Base-by-base conservation (phyloP, 202 grass and related monocot species). In the Musa balbisiana region DNA sequence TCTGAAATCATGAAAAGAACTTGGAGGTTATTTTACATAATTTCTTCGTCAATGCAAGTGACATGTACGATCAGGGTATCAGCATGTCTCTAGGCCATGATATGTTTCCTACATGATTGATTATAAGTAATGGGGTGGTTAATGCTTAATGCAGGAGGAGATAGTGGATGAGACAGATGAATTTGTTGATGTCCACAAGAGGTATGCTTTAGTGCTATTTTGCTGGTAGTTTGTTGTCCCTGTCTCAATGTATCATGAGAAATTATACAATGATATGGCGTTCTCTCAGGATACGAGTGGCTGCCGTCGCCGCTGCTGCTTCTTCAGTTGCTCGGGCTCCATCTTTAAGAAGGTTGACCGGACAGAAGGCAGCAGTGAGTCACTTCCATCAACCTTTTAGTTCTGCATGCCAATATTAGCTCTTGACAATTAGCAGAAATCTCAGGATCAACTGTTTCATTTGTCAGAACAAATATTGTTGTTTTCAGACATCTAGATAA, bases 101-200 rank as follows among this genome's bases (percentile, higher is more conserved):
- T 3, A 10, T 74, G 25, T 74, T 60, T 26, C 49, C 43, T 64
- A 62, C 62, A 73, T 17, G 24, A 77, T 70, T 53, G 76, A 33
- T 81, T 58, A 13, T 12, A 52, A 70, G 16, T 51, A 51, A 20
- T 51, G 43, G 43, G 43, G 2, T 21, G 9, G 0, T 67, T 26
- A 43, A 43, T 27, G 11, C 3, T 70, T 81, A 68, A 75, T 82
- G 54, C 76, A 99, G 96, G 91, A 99, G 74, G 96, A 99, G 80
- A 99, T 99, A 82, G 96, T 95, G 55, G 96, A 99, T 49, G 95
- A 99, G 65, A 99, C 95, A 2, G 95, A 99, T 73, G 95, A 99
- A 83, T 99, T 88, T 92, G 95, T 99, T 87, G 95, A 99, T 85
- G 95, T 99, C 73, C 95, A 99, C 63, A 99, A 99, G 80, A 99